Conservation (phyloP, 768 basidiomycete species). For the Glaciozyma antarctica region DNA sequence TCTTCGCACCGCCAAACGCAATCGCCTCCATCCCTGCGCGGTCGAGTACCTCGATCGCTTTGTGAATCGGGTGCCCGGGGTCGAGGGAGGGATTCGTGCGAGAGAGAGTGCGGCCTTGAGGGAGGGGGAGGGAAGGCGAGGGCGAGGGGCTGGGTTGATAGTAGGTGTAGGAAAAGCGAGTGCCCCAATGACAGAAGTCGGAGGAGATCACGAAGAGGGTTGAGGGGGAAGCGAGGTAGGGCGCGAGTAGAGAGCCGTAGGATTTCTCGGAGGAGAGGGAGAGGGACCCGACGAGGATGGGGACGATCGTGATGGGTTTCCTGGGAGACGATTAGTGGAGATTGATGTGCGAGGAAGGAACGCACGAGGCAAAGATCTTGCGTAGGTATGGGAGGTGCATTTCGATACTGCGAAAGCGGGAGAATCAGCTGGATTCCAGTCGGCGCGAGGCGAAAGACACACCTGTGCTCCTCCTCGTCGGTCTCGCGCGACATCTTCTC, state of each 20-base stretch:
- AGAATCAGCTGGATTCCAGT: not conserved
- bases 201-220: slow-evolving; percentile 86
- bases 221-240: slow-evolving; percentile 64
- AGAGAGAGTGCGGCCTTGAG: not conserved
- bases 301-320: slow-evolving; percentile 64
- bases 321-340: slow-evolving; percentile 6
- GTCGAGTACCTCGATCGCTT: slow-evolving; percentile 35
- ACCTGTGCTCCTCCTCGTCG: slow-evolving; percentile 79
- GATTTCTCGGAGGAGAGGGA: slow-evolving; percentile 50
- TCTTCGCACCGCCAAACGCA: not conserved
- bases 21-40: slow-evolving; percentile 41
- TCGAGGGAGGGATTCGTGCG: slow-evolving; percentile 10
- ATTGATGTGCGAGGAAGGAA: slow-evolving; percentile 3
- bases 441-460: not conserved
- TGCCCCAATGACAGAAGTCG: slow-evolving; percentile 98
- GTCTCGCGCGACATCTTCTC: slow-evolving; percentile 53
- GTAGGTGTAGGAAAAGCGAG: slow-evolving; percentile 73
- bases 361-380: slow-evolving; percentile 70
- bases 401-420: slow-evolving; percentile 57
- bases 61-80: slow-evolving; percentile 45
- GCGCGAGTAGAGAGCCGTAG: slow-evolving; percentile 65
- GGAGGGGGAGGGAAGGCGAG: slow-evolving; percentile 26
- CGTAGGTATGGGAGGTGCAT: slow-evolving; percentile 91
- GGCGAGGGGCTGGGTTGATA: slow-evolving; percentile 50
- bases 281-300: slow-evolving; percentile 79